Evolutionary conservation across 2,329 filamentous ascomycete genomes (phyloP), one percentile per base, ranked within the genome.

Genomic region (Simplicillium sp.): DNA sequence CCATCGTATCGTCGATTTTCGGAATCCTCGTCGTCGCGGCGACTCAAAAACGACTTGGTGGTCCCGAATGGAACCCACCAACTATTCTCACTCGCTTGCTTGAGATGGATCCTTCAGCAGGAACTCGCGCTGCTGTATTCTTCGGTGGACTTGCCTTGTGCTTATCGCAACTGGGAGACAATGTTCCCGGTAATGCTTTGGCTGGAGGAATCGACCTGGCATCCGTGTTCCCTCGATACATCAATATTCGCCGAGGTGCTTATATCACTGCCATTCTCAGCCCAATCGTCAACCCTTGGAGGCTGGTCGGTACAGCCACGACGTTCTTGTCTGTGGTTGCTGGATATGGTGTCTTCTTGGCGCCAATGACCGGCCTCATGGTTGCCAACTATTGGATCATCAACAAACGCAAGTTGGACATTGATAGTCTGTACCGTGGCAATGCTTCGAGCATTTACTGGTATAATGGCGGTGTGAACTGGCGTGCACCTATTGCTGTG

Each of bases 1-100:
- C 56, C 29, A 60, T 59, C 28, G 44, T 58, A 3, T 55, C 54
- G 3, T 58, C 59, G 1, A 48, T 67, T 12, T 57, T 65, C 7
- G 64, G 64, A 0, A 66, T 66, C 11, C 44, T 67, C 1, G 61
- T 65, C 16, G 65, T 61, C 0, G 60, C 63, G 0, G 63, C 62
- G 0, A 63, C 62, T 0, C 61, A 65, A 43, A 47, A 59, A 2
- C 51, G 57, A 5, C 57, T 64, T 39, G 59, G 46, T 7, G 57
- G 60, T 28, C 51, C 59, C 11, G 47, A 65, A 37, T 65, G 62
- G 62, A 66, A 60, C 35, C 61, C 61, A 1, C 58, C 60, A 0
- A 48, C 55, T 3, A 49, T 67, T 4, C 53, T 65, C 12, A 58
- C 53, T 15, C 50, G 48, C 11, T 44, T 65, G 2, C 38, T 64